Percentiles rank a stretch among this genome's conserved stretches.
Evolutionary conservation across 1,139 yeast genomes (phyloP).

Genomic region (Pichia norvegensis): DNA sequence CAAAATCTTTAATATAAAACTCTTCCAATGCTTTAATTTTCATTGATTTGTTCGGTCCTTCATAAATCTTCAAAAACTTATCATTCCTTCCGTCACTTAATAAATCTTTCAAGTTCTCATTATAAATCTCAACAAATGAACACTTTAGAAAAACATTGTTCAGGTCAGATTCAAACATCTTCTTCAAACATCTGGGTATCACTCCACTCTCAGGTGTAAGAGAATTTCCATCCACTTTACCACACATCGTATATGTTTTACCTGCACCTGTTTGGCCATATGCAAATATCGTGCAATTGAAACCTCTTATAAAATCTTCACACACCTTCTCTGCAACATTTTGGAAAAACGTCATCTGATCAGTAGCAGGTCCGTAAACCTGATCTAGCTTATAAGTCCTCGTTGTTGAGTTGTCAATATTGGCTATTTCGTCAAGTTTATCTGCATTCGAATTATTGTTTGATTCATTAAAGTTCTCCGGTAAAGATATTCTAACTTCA

Average conservation of each 20-base stretch:
- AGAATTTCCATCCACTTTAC: constrained; percentile 38
- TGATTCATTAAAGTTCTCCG: constrained; percentile 14
- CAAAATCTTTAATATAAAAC: constrained; percentile 43
- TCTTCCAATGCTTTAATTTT: constrained; percentile 41
- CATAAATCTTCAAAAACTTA: constrained; percentile 41
- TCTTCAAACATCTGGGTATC: constrained; percentile 55
- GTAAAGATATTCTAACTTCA: constrained; percentile 34
- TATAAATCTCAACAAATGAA: constrained; percentile 66
- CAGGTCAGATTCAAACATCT: constrained; percentile 35
- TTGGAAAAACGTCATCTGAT: constrained; percentile 50
- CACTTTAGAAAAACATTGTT: constrained; percentile 40
- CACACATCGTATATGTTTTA: constrained; percentile 84
- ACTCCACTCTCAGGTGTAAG: constrained; percentile 44
- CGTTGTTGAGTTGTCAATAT: constrained; percentile 23
- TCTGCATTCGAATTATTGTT: background rate
- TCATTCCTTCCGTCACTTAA: constrained; percentile 37
- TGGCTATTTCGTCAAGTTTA: background rate
- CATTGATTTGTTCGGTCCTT: constrained; percentile 29
- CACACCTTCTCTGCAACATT: constrained; percentile 61
- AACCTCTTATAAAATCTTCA: constrained; percentile 59
- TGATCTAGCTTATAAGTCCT: constrained; percentile 61
- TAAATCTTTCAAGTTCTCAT: constrained; percentile 63
- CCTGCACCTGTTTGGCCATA: constrained; percentile 93
- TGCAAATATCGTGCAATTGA: constrained; percentile 74
- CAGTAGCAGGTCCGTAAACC: constrained; percentile 66